Evolutionary conservation across 179 eudicot species (phyloP), one percentile per base, ranked within the genome.

Genomic region (Sideroxylon spinosum): DNA sequence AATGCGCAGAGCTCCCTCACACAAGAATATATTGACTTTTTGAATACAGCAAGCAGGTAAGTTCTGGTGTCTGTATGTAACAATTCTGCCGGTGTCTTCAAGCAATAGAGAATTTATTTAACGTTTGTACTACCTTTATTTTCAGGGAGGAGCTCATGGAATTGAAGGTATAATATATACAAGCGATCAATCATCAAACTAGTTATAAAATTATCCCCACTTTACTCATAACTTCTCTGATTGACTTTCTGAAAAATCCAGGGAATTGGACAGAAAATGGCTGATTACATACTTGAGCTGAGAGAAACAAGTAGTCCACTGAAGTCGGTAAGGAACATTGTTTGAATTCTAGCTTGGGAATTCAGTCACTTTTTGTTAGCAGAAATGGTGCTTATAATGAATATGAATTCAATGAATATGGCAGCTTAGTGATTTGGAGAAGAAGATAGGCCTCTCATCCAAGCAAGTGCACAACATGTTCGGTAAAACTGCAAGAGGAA

Each of bases 231-330:
- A 12, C 20, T 22, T 13, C 14, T 11, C 13, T 2, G 26, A 12
- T 32, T 57, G 64, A 32, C 17, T 57, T 74, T 74, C n/a, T 14
- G 12, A 52, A 52, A 9, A 52, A 59, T 83, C 7, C 83, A 95
- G 98, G 98, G 98, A 59, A 95, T 95, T 49, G 98, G 98, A 60
- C 79, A 83, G 44, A 95, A 89, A 81, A 86, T 90, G 73, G 97
- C 97, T 7, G 90, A 85, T n/a, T 91, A 93, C 78, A 90, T 95
- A 37, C 76, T 89, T 32, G 91, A 91, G 89, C 90, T 93, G 19
- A 89, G 98, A 83, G 91, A 91, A 81, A 66, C 85, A 44, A 88
- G 90, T 76, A 88, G 90, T 76, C 95, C 97, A 20, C 69, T 95
- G 49, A 89, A 89, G 89, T 87, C 93, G 84, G 98, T 95, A 90